Evolutionary conservation across 768 basidiomycete species (phyloP).

Genomic region (Lentinula detonsa): DNA sequence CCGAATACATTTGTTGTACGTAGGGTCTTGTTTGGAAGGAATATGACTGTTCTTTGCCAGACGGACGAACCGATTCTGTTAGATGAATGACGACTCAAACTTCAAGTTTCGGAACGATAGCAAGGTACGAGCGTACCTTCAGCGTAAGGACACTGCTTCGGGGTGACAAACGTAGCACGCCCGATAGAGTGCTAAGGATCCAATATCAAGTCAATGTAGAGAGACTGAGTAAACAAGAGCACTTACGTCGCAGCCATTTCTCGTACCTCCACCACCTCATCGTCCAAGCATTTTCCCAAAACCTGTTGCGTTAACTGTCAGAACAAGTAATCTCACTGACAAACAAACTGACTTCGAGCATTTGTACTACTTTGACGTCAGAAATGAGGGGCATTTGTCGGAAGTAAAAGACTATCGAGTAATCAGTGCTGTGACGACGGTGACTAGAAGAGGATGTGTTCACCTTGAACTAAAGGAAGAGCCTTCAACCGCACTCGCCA

Average conservation of each 20-base stretch:
- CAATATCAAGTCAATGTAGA: neutral
- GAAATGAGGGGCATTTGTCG: constrained; percentile 77
- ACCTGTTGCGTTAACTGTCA: constrained; percentile 35
- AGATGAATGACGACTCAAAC: neutral
- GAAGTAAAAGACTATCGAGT: constrained; percentile 72
- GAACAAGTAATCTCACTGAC: constrained; percentile 1
- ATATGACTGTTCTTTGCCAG: constrained; percentile 63
- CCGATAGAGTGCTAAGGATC: constrained; percentile 60
- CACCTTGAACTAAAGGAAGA: constrained; percentile 77
- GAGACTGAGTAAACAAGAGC: constrained; percentile 12
- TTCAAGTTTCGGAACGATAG: neutral
- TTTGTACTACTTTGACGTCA: constrained; percentile 70
- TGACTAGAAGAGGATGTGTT: constrained; percentile 8
- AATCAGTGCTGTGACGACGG: neutral
- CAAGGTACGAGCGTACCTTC: constrained; percentile 36
- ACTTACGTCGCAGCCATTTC: constrained; percentile 82
- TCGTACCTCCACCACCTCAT: constrained; percentile 85
- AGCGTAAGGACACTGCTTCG: constrained; percentile 69
- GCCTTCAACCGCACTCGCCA: constrained; percentile 88
- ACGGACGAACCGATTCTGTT: constrained; percentile 73
- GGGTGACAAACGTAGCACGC: constrained; percentile 77
- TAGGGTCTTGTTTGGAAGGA: constrained; percentile 53
- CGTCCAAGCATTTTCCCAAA: constrained; percentile 74
- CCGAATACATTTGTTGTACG: constrained; percentile 67
- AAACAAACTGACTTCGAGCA: constrained; percentile 55